A percentile compares a stretch with the other conserved stretches of the same genome.
Evolutionary conservation across 345 rosid species (phyloP).

Genomic region (Eucalyptus grandis): DNA sequence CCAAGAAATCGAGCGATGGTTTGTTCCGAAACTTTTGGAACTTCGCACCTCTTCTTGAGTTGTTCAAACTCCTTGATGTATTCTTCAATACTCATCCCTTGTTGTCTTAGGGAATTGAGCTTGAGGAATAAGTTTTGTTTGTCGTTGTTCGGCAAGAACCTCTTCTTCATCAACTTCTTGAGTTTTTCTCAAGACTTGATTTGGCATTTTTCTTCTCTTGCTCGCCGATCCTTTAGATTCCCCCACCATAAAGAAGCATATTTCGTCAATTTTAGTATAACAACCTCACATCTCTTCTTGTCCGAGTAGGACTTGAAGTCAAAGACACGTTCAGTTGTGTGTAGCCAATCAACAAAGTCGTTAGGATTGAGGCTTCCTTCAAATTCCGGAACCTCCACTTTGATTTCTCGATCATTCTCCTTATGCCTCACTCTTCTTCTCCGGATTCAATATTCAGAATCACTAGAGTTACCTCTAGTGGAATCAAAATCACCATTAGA

Average conservation of each 20-base stretch:
- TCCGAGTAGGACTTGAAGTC: too few relatives aligned
- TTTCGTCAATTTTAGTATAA: neutral
- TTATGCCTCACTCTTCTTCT: neutral
- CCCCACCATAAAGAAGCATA: neutral
- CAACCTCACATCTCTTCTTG: neutral
- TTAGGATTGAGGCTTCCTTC: neutral
- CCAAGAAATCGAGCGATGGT: neutral
- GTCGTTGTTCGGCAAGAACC: neutral
- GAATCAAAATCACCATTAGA: neutral
- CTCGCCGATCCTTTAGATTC: neutral
- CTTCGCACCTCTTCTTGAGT: neutral
- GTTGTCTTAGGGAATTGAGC: neutral
- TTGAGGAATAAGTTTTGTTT: neutral
- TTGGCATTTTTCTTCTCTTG: rapidly evolving
- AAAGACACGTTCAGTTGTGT: neutral
- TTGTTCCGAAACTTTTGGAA: neutral
- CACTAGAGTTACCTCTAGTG: neutral
- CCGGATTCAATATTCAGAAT: neutral
- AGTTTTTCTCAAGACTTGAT: neutral
- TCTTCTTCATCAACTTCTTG: neutral
- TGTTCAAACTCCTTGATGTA: neutral
- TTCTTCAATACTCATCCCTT: neutral
- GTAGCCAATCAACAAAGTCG: too few relatives aligned
- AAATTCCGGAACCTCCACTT: neutral
- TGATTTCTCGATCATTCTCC: neutral